These are phyloP conservation scores for Colletotrichum sp. DNA, from an alignment of 2,329 filamentous ascomycete species.

Conservation along the genomic window DNA sequence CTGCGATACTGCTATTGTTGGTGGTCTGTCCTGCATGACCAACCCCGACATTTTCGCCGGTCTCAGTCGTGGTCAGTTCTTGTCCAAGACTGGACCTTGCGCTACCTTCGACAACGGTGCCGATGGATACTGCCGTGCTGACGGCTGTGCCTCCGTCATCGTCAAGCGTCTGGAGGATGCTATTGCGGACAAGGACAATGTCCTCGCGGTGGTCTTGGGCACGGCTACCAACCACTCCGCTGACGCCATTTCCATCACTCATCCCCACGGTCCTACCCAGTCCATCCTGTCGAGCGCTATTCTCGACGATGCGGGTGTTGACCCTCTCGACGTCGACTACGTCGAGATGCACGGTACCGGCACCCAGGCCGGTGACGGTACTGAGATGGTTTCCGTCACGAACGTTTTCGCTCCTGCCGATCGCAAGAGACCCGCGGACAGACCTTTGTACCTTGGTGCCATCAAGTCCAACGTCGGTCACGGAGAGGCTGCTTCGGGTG, in stretches of 20 bases:
- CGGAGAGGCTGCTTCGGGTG: slow-evolving; percentile 65
- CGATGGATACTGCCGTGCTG: slow-evolving; percentile 83
- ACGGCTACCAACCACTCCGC: slow-evolving; percentile 83
- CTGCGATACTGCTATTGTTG: slow-evolving; percentile 81
- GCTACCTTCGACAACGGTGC: slow-evolving; percentile 83
- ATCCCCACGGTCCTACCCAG: slow-evolving; percentile 80
- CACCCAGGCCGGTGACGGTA: slow-evolving; percentile 83
- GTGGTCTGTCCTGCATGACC: slow-evolving; percentile 79
- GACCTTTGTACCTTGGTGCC: slow-evolving; percentile 66
- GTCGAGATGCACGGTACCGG: slow-evolving; percentile 92
- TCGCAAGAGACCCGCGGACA: slow-evolving; percentile 48
- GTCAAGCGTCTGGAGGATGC: slow-evolving; percentile 84
- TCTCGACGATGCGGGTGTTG: slow-evolving; percentile 74
- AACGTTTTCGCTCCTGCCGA: slow-evolving; percentile 54
- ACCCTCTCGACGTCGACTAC: slow-evolving; percentile 79
- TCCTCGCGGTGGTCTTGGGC: slow-evolving; percentile 77
- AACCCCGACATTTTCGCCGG: slow-evolving; percentile 83
- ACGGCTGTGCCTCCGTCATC: slow-evolving; percentile 76
- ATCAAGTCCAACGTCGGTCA: slow-evolving; percentile 71
- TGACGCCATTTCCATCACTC: slow-evolving; percentile 82
- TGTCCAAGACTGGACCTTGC: slow-evolving; percentile 78
- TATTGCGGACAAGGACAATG: slow-evolving; percentile 76
- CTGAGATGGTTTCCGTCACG: slow-evolving; percentile 81
- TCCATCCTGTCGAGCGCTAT: slow-evolving; percentile 73
- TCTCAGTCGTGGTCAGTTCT: slow-evolving; percentile 77